Evolutionary conservation across 345 rosid species (phyloP).

Genomic region (Rhodamnia rubescens): DNA sequence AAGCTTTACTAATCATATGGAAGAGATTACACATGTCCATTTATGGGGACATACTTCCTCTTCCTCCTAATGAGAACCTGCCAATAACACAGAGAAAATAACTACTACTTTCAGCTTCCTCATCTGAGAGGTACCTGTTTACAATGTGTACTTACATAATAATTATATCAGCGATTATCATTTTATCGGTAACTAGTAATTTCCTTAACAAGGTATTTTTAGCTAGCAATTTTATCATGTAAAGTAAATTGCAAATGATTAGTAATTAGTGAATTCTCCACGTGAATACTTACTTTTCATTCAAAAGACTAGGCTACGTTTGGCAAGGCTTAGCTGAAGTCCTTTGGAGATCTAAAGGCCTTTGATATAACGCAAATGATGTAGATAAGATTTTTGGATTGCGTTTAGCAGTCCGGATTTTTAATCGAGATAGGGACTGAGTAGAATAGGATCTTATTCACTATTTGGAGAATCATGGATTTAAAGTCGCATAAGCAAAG

Average conservation of each 20-base stretch:
- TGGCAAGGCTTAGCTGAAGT: too few relatives aligned
- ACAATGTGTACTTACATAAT: too few relatives aligned
- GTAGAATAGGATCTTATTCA: too few relatives aligned
- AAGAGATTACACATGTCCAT: background rate
- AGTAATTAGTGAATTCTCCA: background rate
- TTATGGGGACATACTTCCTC: background rate
- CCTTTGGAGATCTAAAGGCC: too few relatives aligned
- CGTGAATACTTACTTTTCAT: background rate
- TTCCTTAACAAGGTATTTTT: background rate
- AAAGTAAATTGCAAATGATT: background rate
- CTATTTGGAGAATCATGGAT: too few relatives aligned
- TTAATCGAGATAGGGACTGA: too few relatives aligned
- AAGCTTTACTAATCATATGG: background rate
- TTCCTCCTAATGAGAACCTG: background rate
- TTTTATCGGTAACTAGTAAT: background rate
- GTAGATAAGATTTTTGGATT: too few relatives aligned
- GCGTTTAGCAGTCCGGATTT: too few relatives aligned
- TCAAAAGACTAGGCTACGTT: background rate
- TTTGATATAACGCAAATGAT: too few relatives aligned
- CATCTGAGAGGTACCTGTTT: too few relatives aligned
- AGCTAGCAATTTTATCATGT: background rate
- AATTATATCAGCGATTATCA: background rate
- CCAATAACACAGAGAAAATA: background rate
- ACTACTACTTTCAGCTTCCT: background rate
- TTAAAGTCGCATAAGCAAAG: too few relatives aligned